These are phyloP conservation scores for Neckera pumila DNA, from an alignment of 225 moss, liverwort and hornwort species.

Conservation along the genomic window DNA sequence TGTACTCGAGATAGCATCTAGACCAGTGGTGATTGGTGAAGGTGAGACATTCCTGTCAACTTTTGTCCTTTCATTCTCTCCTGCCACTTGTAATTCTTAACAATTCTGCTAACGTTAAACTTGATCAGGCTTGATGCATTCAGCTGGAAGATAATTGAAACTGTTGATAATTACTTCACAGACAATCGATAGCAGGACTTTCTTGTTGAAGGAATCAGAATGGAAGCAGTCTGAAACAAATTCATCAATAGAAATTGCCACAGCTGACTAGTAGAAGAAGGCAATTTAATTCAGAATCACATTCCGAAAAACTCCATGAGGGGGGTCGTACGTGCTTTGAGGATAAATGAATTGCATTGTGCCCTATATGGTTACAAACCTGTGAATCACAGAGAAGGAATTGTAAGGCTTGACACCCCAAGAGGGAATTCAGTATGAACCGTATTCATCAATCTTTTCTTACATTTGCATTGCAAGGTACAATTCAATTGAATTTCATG, in stretches of 20 bases:
- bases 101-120: not conserved
- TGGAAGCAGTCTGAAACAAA: not conserved
- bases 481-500: not conserved
- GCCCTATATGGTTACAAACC: not conserved
- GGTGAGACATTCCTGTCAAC: not conserved
- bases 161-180: not conserved
- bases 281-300: not conserved
- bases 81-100: not conserved
- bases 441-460: not conserved
- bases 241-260: not conserved
- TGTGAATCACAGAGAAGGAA: not conserved
- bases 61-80: conserved; percentile 3
- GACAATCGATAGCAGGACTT: not conserved
- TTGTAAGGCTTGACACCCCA: not conserved
- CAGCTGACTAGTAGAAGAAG: not conserved
- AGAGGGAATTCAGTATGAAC: not conserved
- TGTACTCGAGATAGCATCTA: not conserved
- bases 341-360: not conserved
- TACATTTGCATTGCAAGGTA: not conserved
- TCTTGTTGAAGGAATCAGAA: not conserved
- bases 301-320: not conserved
- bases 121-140: not conserved
- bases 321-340: not conserved
- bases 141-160: not conserved
- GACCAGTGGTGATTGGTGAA: not conserved